Evolutionary conservation across 257 asterid genomes (phyloP).

Genomic region (Solanum pimpinellifolium): DNA sequence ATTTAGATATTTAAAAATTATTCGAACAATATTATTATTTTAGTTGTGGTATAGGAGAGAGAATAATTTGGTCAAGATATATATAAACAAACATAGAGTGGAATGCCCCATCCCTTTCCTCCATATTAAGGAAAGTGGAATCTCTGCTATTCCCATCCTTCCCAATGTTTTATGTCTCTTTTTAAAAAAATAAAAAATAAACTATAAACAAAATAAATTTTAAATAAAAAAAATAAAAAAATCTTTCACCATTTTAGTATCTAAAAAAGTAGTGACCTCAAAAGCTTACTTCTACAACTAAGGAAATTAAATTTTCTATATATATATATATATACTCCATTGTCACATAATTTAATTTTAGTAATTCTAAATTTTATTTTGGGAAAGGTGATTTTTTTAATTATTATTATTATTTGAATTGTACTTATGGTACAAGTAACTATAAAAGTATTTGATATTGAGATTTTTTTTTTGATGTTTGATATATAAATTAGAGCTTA

Average conservation of each 20-base stretch:
- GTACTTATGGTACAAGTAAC: background rate
- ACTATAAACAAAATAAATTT: too few relatives aligned
- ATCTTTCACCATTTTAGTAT: background rate
- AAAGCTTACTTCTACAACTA: background rate
- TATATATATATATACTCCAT: background rate
- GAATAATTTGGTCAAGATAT: slow-evolving; percentile 44
- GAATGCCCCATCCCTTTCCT: slow-evolving; percentile 85
- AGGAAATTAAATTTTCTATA: background rate
- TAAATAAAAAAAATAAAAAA: background rate
- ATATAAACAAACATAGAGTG: slow-evolving; percentile 41
- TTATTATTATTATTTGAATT: background rate
- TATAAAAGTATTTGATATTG: background rate
- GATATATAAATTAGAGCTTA: background rate
- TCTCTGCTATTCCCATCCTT: slow-evolving; percentile 89
- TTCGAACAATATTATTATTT: background rate
- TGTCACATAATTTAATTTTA: background rate
- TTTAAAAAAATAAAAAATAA: background rate
- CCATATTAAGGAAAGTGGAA: slow-evolving; percentile 58
- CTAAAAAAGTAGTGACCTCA: background rate
- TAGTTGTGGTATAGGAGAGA: slow-evolving; percentile 3
- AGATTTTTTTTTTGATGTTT: too few relatives aligned
- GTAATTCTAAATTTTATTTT: background rate
- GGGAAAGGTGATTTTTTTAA: background rate
- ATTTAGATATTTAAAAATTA: background rate
- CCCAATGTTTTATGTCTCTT: slow-evolving; percentile 59